These are phyloP conservation scores for Pyrrhoderma noxium DNA, from an alignment of 1,284 basidiomycete genomes.

Conservation along the genomic window DNA sequence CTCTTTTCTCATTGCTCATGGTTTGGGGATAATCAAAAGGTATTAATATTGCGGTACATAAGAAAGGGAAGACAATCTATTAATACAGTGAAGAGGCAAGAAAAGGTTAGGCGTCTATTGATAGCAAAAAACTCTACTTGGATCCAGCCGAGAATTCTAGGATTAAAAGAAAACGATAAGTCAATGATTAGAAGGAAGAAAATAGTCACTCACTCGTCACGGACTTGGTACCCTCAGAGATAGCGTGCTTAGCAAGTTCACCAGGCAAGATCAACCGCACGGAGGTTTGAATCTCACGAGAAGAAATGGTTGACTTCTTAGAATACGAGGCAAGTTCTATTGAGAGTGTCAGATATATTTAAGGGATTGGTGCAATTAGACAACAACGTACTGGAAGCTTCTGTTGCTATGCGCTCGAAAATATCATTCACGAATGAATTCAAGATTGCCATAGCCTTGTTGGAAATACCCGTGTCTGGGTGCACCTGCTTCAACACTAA, in stretches of 20 bases:
- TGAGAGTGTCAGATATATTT: constrained; percentile 1
- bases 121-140: constrained; percentile 24
- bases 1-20: too few species aligned
- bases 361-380: neutral
- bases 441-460: constrained; percentile 72
- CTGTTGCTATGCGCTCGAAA: constrained; percentile 65
- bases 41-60: constrained; percentile 6
- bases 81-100: constrained; percentile 11
- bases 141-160: constrained; percentile 31
- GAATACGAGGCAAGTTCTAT: constrained; percentile 64
- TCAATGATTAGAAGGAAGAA: neutral
- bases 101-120: neutral
- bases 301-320: constrained; percentile 70
- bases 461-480: constrained; percentile 72
- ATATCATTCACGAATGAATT: constrained; percentile 70
- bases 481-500: constrained; percentile 64
- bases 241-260: constrained; percentile 76
- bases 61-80: constrained; percentile 2
- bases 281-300: constrained; percentile 69
- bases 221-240: constrained; percentile 72
- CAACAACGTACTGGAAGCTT: constrained; percentile 53
- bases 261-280: constrained; percentile 67
- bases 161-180: neutral
- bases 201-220: constrained; percentile 15
- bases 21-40: too few species aligned